Evolutionary conservation across 345 rosid genomes (phyloP).

Genomic region (Hibiscus mutabilis): DNA sequence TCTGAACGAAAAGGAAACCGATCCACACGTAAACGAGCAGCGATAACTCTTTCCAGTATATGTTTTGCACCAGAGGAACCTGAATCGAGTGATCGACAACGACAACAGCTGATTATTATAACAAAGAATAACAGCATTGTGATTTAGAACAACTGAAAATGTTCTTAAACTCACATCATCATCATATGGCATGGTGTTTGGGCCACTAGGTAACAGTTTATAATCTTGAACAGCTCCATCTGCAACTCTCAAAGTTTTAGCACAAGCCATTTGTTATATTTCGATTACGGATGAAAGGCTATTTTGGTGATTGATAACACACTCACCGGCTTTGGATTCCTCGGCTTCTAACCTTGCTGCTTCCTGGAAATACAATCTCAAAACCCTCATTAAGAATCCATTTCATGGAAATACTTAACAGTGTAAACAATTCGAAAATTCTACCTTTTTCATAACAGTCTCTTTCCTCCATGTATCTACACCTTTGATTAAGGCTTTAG

Average conservation of each 20-base stretch:
- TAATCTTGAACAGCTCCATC: constrained; percentile 41
- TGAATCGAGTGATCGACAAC: constrained; percentile 12
- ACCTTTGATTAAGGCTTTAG: constrained; percentile 60
- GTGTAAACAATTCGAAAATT: neutral
- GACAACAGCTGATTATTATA: neutral
- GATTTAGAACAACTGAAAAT: neutral
- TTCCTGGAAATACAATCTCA: constrained; percentile 32
- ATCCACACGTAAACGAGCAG: constrained; percentile 61
- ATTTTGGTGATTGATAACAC: neutral
- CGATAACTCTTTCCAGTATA: constrained; percentile 55
- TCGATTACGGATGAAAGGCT: neutral
- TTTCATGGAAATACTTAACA: constrained; percentile 2
- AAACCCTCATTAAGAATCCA: neutral
- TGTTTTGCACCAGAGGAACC: constrained; percentile 39
- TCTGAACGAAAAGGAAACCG: constrained; percentile 47
- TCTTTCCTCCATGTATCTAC: constrained; percentile 71
- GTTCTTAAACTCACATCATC: constrained; percentile 33
- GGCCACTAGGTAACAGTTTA: constrained; percentile 48
- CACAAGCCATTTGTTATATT: neutral
- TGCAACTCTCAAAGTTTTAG: constrained; percentile 16
- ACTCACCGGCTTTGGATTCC: constrained; percentile 41
- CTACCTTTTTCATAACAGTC: constrained; percentile 45
- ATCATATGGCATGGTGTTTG: constrained; percentile 19
- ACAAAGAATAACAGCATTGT: neutral
- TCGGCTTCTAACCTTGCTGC: constrained; percentile 45